phyloP scores from a whole-genome alignment of 495 filamentous ascomycete genomes.

The Trichoderma orchidacearum region DNA sequence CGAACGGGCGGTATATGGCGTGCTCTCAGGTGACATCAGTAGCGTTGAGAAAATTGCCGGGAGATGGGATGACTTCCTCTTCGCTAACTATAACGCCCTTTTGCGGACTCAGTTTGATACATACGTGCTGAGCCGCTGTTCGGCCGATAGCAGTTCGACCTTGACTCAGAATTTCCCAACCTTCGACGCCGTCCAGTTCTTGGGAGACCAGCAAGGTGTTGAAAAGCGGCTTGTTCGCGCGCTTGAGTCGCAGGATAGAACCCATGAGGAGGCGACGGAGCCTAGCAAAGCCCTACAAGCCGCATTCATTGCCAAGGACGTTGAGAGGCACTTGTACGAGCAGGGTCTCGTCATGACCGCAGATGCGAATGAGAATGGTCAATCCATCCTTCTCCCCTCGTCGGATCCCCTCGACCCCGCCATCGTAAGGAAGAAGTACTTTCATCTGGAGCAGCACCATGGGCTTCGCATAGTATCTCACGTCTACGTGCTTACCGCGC shows the following conservation, averaged over 20 bases:
- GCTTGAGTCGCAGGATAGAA: slow-evolving; percentile 33
- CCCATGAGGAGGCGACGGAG: slow-evolving; percentile 31
- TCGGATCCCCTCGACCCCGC: slow-evolving; percentile 7
- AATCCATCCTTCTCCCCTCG: slow-evolving; percentile 35
- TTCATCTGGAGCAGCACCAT: slow-evolving; percentile 39
- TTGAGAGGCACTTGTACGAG: slow-evolving; percentile 40
- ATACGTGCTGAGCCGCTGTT: slow-evolving; percentile 37
- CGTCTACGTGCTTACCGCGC: slow-evolving; percentile 30
- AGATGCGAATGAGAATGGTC: slow-evolving; percentile 31
- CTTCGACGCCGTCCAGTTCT: slow-evolving; percentile 40
- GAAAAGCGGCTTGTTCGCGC: slow-evolving; percentile 34
- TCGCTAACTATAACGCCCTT: slow-evolving; percentile 73
- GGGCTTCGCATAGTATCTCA: slow-evolving; percentile 49
- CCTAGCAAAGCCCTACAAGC: slow-evolving; percentile 54
- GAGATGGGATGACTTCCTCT: slow-evolving; percentile 84
- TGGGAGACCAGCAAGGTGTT: slow-evolving; percentile 35
- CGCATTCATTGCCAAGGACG: slow-evolving; percentile 43
- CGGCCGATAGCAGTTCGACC: slow-evolving; percentile 22
- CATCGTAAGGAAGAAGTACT: slow-evolving; percentile 24
- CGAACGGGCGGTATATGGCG: slow-evolving; percentile 79
- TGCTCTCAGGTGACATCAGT: slow-evolving; percentile 69
- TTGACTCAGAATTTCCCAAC: slow-evolving; percentile 29
- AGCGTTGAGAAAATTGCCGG: slow-evolving; percentile 64
- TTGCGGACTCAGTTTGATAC: slow-evolving; percentile 55
- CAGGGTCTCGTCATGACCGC: slow-evolving; percentile 43